Evolutionary conservation across 148 eudicot species (phyloP), one percentile per base, ranked within the genome.

Genomic region (Salicornia ramosissima): DNA sequence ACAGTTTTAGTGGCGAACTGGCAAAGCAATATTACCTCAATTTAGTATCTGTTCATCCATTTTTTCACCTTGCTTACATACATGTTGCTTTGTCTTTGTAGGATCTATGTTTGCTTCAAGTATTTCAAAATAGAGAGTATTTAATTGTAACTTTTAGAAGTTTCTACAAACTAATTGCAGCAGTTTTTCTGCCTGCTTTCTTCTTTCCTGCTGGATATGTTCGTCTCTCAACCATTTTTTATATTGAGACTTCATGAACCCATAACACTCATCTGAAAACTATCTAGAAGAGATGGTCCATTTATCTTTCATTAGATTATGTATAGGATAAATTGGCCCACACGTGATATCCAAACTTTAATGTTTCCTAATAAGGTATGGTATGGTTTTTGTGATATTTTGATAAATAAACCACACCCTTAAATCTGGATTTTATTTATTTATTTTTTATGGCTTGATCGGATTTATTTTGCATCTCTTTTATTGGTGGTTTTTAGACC

Each of bases 281-380:
- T 31, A 6, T 31, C 15, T 29, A 51, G 59, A 49, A 30, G 25
- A 66, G n/a, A 34, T 31, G 24, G n/a, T 33, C 31, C 4, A 15
- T 19, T 6, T 31, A 54, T 31, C 43, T 59, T 39, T 40, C 57
- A 19, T 21, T 59, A 11, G 28, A 33, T n/a, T 30, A 16, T 45
- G 45, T 71, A 33, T 42, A 45, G 43, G 73, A 3, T 56, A 70
- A 57, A 2, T 54, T 25, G 52, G 73, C 51, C 18, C 42, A 43
- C 28, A 19, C 13, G 14, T 70, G 56, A 58, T 58, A 42, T 29
- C 39, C 36, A 31, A 11, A 31, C 22, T 19, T 58, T 10, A 6
- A 6, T 10, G 24, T 58, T 42, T 70, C 54, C 54, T 19, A 45
- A 29, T 30, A 59, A 59, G 55, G 46, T 46, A 46, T 25, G 65